phyloP scores from a whole-genome alignment of 257 asterid species.

The Solanum sitiens region DNA sequence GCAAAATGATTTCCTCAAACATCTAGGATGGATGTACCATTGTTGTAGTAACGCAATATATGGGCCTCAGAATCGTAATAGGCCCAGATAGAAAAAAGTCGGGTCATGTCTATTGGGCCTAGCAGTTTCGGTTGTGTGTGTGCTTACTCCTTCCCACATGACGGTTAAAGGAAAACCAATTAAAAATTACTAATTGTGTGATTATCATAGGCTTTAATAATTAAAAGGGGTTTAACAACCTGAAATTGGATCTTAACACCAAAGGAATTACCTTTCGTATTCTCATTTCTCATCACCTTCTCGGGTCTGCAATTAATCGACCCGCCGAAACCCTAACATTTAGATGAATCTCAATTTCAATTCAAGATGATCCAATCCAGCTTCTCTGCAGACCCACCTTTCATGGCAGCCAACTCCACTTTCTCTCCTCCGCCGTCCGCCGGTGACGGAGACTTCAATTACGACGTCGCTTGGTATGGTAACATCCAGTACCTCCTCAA shows the following conservation, averaged over 20 bases:
- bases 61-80: not conserved
- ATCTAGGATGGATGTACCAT: not conserved
- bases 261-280: not conserved
- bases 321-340: not conserved
- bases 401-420: constrained; percentile 2
- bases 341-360: constrained; percentile 2
- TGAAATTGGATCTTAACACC: not conserved
- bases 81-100: not conserved
- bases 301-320: not conserved
- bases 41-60: not conserved
- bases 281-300: not conserved
- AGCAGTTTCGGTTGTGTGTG: not conserved
- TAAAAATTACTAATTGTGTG: not conserved
- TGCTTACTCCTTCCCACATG: not conserved
- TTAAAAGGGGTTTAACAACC: not conserved
- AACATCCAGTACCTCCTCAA: constrained; percentile 83
- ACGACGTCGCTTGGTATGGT: constrained; percentile 81
- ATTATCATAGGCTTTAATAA: not conserved
- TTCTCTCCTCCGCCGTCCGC: constrained; percentile 44
- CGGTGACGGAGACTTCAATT: constrained; percentile 33
- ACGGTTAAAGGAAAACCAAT: not conserved
- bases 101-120: not conserved
- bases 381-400: constrained; percentile 25
- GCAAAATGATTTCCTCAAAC: not conserved
- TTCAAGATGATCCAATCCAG: constrained; percentile 1